Conservation (phyloP, 805 yeast species). For the Barnettozyma sp. region DNA sequence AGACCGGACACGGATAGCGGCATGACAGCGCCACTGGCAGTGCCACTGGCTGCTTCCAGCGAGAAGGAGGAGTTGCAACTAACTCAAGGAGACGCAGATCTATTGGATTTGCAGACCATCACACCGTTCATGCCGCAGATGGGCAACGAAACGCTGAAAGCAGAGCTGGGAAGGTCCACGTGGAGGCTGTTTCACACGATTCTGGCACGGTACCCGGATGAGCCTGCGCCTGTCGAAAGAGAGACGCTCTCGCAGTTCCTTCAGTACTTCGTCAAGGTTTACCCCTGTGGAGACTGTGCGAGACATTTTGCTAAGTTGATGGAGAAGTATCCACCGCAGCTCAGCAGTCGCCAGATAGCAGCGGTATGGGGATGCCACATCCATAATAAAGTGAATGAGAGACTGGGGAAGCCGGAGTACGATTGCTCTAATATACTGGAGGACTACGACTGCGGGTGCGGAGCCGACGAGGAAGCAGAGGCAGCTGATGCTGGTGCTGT, state of each 20-base stretch:
- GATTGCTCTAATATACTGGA: conserved; percentile 83
- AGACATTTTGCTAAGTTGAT: conserved; percentile 74
- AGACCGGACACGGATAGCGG: conserved; percentile 14
- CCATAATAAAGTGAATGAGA: conserved; percentile 79
- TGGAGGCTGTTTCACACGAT: conserved; percentile 92
- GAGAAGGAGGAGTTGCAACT: no score
- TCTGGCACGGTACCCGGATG: conserved; percentile 85
- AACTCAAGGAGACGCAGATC: no score
- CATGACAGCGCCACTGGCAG: no score
- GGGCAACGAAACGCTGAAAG: conserved; percentile 77
- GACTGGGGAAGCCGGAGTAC: conserved; percentile 60
- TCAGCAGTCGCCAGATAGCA: conserved; percentile 66
- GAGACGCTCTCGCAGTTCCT: conserved; percentile 58
- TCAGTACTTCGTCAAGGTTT: conserved; percentile 76
- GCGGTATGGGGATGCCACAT: conserved; percentile 95
- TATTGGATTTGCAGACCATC: conserved; percentile 4
- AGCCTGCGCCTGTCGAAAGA: conserved; percentile 59
- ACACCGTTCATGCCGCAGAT: conserved; percentile 73
- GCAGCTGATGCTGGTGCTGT: conserved; percentile 32
- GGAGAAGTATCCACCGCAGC: conserved; percentile 76
- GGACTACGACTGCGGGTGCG: conserved; percentile 96
- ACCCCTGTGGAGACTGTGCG: conserved; percentile 98
- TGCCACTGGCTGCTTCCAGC: no score
- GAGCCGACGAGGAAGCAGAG: conserved; percentile 53
- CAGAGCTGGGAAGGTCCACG: conserved; percentile 83